Evolutionary conservation across 2,329 filamentous ascomycete genomes (phyloP).

Genomic region (Pseudocercospora musae): DNA sequence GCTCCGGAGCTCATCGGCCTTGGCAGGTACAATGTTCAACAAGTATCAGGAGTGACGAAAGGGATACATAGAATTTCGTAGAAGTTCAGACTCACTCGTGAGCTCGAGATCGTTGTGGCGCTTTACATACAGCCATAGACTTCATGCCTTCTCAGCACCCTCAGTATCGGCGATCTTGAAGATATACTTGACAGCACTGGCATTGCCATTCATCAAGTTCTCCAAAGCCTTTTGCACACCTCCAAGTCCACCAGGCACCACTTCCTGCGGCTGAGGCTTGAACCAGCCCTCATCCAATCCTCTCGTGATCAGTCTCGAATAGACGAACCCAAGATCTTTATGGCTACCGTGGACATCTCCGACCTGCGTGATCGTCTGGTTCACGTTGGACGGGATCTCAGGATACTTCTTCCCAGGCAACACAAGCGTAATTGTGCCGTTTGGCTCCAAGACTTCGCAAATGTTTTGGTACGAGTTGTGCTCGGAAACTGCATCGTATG

Average conservation of each 20-base stretch:
- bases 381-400: conserved; percentile 41
- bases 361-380: conserved; percentile 37
- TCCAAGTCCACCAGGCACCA: conserved; percentile 53
- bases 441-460: conserved; percentile 37
- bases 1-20: not conserved
- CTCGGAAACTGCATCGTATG: conserved; percentile 35
- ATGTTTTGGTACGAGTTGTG: conserved; percentile 38
- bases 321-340: conserved; percentile 38
- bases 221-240: conserved; percentile 54
- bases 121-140: not conserved
- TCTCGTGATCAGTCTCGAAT: conserved; percentile 32
- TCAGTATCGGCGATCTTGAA: conserved; percentile 53
- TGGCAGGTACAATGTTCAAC: not conserved
- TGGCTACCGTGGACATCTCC: conserved; percentile 31
- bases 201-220: conserved; percentile 58
- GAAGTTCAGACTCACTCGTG: too few relatives aligned
- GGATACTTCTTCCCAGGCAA: conserved; percentile 42
- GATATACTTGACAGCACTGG: conserved; percentile 65
- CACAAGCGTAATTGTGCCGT: conserved; percentile 35
- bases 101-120: too few relatives aligned
- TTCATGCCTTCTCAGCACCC: conserved; percentile 11
- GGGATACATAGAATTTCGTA: too few relatives aligned
- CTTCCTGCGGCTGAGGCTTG: conserved; percentile 42
- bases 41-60: too few relatives aligned
- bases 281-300: conserved; percentile 38